phyloP scores from a whole-genome alignment of 2,329 filamentous ascomycete genomes.

The Phaeophleospora eucalypticola region DNA sequence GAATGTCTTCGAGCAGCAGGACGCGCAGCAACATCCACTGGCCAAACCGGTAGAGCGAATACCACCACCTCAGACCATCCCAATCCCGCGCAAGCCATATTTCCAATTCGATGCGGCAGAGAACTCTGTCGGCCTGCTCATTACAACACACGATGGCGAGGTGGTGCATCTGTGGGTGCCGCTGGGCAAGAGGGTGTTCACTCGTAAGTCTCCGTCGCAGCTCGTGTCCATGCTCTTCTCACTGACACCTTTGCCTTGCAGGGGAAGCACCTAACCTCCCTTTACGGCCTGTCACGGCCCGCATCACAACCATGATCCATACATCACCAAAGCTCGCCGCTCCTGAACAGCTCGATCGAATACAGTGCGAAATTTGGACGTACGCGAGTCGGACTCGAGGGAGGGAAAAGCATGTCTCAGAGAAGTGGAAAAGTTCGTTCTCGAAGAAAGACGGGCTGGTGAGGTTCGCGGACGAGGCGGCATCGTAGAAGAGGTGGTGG shows the following conservation, averaged over 20 bases:
- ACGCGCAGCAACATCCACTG: constrained; percentile 8
- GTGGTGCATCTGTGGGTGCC: constrained; percentile 31
- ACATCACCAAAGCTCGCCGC: constrained; percentile 20
- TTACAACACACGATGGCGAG: constrained; percentile 22
- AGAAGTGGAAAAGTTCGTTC: constrained; percentile 24
- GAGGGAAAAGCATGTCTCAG: constrained; percentile 3
- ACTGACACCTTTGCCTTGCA: constrained; percentile 9
- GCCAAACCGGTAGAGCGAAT: not conserved
- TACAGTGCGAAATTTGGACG: constrained; percentile 23
- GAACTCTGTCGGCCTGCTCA: constrained; percentile 30
- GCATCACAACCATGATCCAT: constrained; percentile 28
- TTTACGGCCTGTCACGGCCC: constrained; percentile 25
- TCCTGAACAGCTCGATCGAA: constrained; percentile 20
- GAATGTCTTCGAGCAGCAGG: not conserved
- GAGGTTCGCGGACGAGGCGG: constrained; percentile 26
- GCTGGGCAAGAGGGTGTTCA: constrained; percentile 24
- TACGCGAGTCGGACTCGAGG: constrained; percentile 6
- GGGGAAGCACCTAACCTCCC: constrained; percentile 28
- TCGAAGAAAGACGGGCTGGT: constrained; percentile 31
- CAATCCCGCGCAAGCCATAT: not conserved
- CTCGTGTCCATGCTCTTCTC: not conserved
- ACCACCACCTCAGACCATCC: constrained; percentile 2
- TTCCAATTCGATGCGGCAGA: constrained; percentile 22
- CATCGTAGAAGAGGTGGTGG: constrained; percentile 27
- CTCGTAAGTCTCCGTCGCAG: constrained; percentile 20